Percentiles rank a stretch among this genome's conserved stretches.
These are phyloP conservation scores for Didymella keratinophila DNA, from an alignment of 2,329 filamentous ascomycete genomes.

Conservation along the genomic window DNA sequence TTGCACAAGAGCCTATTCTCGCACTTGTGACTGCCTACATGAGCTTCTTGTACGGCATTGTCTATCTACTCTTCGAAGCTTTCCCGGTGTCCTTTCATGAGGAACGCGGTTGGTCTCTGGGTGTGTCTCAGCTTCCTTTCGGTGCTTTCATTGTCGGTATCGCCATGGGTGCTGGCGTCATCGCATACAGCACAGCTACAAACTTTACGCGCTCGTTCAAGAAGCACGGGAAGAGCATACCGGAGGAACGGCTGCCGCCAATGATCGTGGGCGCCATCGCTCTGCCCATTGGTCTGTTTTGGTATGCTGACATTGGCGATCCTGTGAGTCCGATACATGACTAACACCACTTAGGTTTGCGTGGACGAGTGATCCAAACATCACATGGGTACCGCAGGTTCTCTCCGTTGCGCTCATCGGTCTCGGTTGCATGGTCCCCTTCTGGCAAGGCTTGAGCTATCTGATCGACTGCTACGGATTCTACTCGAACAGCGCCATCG, in stretches of 20 bases:
- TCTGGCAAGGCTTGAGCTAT: slow-evolving; percentile 86
- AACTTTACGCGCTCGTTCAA: slow-evolving; percentile 45
- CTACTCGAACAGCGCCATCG: slow-evolving; percentile 57
- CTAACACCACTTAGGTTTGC: slow-evolving; percentile 52
- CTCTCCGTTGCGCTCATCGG: slow-evolving; percentile 69
- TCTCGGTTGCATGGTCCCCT: slow-evolving; percentile 78
- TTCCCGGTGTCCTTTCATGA: slow-evolving; percentile 73
- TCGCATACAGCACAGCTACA: slow-evolving; percentile 44
- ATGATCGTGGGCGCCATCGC: slow-evolving; percentile 70
- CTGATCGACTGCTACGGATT: slow-evolving; percentile 70
- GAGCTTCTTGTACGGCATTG: slow-evolving; percentile 71
- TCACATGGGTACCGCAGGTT: slow-evolving; percentile 64
- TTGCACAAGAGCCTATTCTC: slow-evolving; percentile 54
- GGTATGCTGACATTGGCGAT: slow-evolving; percentile 34
- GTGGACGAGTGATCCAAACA: slow-evolving; percentile 61
- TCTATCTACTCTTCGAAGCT: slow-evolving; percentile 60
- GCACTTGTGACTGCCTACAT: slow-evolving; percentile 69
- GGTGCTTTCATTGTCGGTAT: slow-evolving; percentile 70
- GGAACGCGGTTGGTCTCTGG: slow-evolving; percentile 68
- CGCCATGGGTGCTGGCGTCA: slow-evolving; percentile 55
- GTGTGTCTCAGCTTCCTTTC: slow-evolving; percentile 69
- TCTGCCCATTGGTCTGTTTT: slow-evolving; percentile 67
- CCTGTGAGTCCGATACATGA: neutral
- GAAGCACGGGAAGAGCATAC: slow-evolving; percentile 58
- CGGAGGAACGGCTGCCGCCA: slow-evolving; percentile 68